phyloP scores from a whole-genome alignment of 192 early-diverging fungal species.

The Gryganskiella cystojenkinii region DNA sequence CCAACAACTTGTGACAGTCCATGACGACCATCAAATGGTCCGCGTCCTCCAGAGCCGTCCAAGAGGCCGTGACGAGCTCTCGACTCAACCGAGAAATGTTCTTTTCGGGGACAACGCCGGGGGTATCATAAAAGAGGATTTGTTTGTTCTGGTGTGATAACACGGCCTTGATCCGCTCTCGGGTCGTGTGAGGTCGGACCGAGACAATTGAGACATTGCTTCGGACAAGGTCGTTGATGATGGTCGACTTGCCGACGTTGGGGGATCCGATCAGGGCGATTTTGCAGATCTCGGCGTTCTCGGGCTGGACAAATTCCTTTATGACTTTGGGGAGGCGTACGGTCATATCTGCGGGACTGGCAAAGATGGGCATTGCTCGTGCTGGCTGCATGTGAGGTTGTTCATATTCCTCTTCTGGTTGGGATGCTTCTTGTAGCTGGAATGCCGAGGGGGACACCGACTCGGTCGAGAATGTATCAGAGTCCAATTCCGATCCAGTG shows the following conservation, averaged over 20 bases:
- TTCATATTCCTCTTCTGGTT: no score
- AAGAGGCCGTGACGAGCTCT: constrained; percentile 65
- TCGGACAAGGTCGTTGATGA: constrained; percentile 72
- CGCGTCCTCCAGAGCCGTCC: constrained; percentile 65
- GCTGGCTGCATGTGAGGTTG: constrained; percentile 15
- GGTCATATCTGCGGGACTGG: constrained; percentile 42
- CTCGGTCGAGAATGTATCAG: not conserved
- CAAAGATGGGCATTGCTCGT: constrained; percentile 33
- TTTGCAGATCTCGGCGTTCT: constrained; percentile 67
- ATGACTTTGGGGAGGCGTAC: constrained; percentile 52
- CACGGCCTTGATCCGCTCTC: constrained; percentile 70
- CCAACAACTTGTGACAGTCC: constrained; percentile 58
- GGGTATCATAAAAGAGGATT: constrained; percentile 75
- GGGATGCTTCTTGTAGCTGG: not conserved
- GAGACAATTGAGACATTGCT: constrained; percentile 73
- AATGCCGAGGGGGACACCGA: not conserved
- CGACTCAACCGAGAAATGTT: constrained; percentile 59
- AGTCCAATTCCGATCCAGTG: not conserved
- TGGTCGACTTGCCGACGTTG: constrained; percentile 83
- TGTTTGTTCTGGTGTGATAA: constrained; percentile 68
- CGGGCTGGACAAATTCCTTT: constrained; percentile 65
- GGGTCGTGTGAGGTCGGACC: constrained; percentile 75
- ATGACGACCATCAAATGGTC: constrained; percentile 66
- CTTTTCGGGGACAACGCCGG: constrained; percentile 61
- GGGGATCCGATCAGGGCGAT: constrained; percentile 75